phyloP scores from a whole-genome alignment of 2,329 filamentous ascomycete genomes.

The Trichophyton simii region DNA sequence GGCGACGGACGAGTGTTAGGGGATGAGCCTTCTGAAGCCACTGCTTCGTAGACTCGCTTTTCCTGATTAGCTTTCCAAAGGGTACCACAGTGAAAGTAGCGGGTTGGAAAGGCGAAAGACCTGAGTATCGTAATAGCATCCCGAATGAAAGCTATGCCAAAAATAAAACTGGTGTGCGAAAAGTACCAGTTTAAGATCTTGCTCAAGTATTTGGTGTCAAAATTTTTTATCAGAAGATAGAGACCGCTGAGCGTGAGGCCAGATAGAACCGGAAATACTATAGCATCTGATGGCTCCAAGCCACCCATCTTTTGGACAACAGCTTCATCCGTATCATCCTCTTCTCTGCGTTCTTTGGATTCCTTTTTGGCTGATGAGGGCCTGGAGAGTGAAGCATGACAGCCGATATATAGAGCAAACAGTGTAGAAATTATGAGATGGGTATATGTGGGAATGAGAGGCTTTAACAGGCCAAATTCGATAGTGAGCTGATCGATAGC shows the following conservation, averaged over 20 bases:
- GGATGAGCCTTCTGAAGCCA: slow-evolving; percentile 8
- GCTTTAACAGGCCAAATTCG: slow-evolving; percentile 32
- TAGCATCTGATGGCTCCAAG: slow-evolving; percentile 62
- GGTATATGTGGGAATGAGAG: slow-evolving; percentile 43
- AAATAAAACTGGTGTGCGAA: slow-evolving; percentile 64
- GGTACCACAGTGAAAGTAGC: slow-evolving; percentile 45
- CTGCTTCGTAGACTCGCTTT: slow-evolving; percentile 20
- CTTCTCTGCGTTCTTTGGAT: slow-evolving; percentile 33
- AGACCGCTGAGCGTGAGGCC: slow-evolving; percentile 58
- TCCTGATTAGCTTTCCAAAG: slow-evolving; percentile 36
- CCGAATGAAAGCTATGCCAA: slow-evolving; percentile 59
- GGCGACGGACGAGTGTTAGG: slow-evolving; percentile 31
- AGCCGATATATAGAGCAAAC: slow-evolving; percentile 70
- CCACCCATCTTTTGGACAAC: slow-evolving; percentile 51
- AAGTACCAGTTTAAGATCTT: slow-evolving; percentile 76
- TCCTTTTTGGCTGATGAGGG: slow-evolving; percentile 62
- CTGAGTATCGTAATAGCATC: slow-evolving; percentile 54
- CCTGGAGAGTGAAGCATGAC: slow-evolving; percentile 72
- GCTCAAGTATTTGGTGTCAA: slow-evolving; percentile 71
- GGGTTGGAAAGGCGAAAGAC: slow-evolving; percentile 59
- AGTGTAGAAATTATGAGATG: slow-evolving; percentile 58
- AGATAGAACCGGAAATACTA: slow-evolving; percentile 71
- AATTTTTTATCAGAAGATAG: slow-evolving; percentile 81
- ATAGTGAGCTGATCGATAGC: slow-evolving; percentile 31
- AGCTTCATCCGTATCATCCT: slow-evolving; percentile 43